phyloP scores from a whole-genome alignment of 169 alveolate species.

The Plasmodium cynomolgi region DNA sequence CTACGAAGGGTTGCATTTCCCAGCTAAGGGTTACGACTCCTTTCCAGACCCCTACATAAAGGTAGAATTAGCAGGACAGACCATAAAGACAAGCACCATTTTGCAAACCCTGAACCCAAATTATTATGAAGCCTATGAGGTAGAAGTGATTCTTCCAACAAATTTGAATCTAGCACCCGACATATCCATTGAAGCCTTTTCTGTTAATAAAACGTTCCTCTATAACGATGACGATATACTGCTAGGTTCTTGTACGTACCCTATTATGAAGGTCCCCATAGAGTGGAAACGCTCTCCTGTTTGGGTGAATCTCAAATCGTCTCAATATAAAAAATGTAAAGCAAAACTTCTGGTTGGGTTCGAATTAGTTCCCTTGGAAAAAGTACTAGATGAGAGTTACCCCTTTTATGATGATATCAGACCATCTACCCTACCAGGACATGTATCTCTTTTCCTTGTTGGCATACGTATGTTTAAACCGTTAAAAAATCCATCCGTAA shows the following conservation, averaged over 20 bases:
- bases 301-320: slow-evolving; percentile 89
- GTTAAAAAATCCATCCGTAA: slow-evolving; percentile 85
- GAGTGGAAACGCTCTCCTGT: slow-evolving; percentile 92
- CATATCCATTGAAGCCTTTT: slow-evolving; percentile 84
- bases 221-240: slow-evolving; percentile 75
- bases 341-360: slow-evolving; percentile 89
- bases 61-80: slow-evolving; percentile 89
- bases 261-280: slow-evolving; percentile 87
- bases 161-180: slow-evolving; percentile 90
- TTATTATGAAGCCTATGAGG: slow-evolving; percentile 90
- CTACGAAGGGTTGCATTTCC: slow-evolving; percentile 91
- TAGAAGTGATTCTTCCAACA: slow-evolving; percentile 88
- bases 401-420: slow-evolving; percentile 92
- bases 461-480: slow-evolving; percentile 90
- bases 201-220: slow-evolving; percentile 80
- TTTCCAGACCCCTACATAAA: slow-evolving; percentile 83
- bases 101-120: slow-evolving; percentile 88
- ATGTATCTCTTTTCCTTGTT: slow-evolving; percentile 85
- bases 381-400: slow-evolving; percentile 78
- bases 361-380: slow-evolving; percentile 87
- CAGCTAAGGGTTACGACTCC: slow-evolving; percentile 83
- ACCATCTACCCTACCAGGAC: slow-evolving; percentile 87
- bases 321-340: slow-evolving; percentile 84
- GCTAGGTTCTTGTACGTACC: slow-evolving; percentile 82
- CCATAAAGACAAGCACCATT: slow-evolving; percentile 83